Conservation (phyloP, 2,329 filamentous ascomycete species). For the Pseudogymnoascus sp. region DNA sequence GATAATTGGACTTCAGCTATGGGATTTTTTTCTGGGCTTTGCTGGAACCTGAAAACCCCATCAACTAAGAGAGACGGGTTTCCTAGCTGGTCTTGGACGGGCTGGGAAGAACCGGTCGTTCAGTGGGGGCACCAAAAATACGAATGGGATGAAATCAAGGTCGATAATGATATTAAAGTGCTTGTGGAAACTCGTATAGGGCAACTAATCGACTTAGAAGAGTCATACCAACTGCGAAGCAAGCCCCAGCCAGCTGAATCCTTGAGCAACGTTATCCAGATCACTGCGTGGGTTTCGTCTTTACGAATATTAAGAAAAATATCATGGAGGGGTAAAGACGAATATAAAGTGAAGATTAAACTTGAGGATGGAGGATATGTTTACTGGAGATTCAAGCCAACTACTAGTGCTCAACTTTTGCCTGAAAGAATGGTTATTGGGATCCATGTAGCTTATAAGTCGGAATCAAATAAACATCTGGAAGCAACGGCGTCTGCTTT, state of each 20-base stretch:
- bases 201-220: neutral
- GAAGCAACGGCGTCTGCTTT: neutral
- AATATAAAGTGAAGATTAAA: neutral
- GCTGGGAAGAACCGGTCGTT: constrained; percentile 9
- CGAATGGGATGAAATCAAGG: neutral
- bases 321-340: neutral
- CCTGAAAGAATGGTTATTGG: neutral
- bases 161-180: neutral
- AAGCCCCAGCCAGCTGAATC: neutral
- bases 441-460: neutral
- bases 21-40: neutral
- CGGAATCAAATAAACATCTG: neutral
- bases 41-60: neutral
- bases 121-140: neutral
- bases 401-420: neutral
- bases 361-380: neutral
- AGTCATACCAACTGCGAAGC: neutral
- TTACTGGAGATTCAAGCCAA: neutral
- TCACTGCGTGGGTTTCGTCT: neutral
- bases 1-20: neutral
- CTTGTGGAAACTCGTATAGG: neutral
- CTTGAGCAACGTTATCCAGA: neutral
- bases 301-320: neutral
- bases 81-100: constrained; percentile 17
- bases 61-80: constrained; percentile 1